Conservation (phyloP, 768 basidiomycete genomes). For the Tricholoma terreum region DNA sequence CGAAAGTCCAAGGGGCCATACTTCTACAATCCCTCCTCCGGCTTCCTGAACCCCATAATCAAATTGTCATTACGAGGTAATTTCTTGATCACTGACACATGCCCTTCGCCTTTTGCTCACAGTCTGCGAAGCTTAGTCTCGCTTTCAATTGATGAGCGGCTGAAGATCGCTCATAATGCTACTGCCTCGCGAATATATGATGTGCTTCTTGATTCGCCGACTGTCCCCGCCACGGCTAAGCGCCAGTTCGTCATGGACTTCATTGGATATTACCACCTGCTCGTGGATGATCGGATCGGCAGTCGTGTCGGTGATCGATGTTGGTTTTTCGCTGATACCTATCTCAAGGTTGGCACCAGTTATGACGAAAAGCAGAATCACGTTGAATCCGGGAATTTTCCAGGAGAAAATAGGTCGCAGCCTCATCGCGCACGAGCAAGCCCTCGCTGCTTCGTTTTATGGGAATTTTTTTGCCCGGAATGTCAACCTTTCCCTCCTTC, state of each 20-base stretch:
- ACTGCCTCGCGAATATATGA: conserved; percentile 82
- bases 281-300: conserved; percentile 89
- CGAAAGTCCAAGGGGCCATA: conserved; percentile 81
- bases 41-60: conserved; percentile 64
- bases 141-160: conserved; percentile 55
- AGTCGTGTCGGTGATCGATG: conserved; percentile 88
- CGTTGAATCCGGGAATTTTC: not conserved
- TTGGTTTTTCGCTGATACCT: conserved; percentile 90
- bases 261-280: conserved; percentile 71
- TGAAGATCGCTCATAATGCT: conserved; percentile 49
- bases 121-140: conserved; percentile 48
- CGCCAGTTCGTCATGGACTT: conserved; percentile 71
- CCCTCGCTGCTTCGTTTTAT: conserved; percentile 73
- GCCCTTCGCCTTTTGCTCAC: not conserved
- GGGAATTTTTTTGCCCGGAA: conserved; percentile 85
- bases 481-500: conserved; percentile 73
- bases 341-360: conserved; percentile 64
- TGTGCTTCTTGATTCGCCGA: conserved; percentile 63
- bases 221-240: conserved; percentile 61
- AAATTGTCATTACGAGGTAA: conserved; percentile 69
- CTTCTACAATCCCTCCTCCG: conserved; percentile 80
- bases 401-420: conserved; percentile 93
- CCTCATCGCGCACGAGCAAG: conserved; percentile 66
- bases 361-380: not conserved
- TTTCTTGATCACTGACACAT: conserved; percentile 12